Evolutionary conservation across 192 early-diverging fungal species (phyloP).

Genomic region (Kickxella alabastrina): DNA sequence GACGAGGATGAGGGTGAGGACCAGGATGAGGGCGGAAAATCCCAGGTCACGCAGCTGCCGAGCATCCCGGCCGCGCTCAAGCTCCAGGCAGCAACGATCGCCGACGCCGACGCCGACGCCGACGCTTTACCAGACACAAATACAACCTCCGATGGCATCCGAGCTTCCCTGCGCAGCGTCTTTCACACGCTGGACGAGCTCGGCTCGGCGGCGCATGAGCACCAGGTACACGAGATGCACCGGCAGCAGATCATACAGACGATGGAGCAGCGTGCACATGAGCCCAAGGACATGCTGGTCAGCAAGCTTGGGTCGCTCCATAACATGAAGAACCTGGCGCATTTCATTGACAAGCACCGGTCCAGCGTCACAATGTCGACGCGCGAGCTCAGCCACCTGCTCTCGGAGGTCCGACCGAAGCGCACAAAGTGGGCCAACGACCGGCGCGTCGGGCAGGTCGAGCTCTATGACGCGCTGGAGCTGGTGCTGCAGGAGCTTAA

Average conservation of each 20-base stretch:
- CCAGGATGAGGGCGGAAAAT: conserved; percentile 7
- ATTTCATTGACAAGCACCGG: conserved; percentile 70
- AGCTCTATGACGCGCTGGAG: conserved; percentile 88
- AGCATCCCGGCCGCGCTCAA: neutral
- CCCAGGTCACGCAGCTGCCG: neutral
- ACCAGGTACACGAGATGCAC: conserved; percentile 19
- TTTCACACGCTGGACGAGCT: conserved; percentile 50
- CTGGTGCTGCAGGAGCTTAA: conserved; percentile 77
- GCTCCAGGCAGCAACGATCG: neutral
- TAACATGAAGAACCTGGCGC: conserved; percentile 66
- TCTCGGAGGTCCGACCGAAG: conserved; percentile 74
- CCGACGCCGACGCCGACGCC: neutral
- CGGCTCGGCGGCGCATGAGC: conserved; percentile 31
- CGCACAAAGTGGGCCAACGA: conserved; percentile 89
- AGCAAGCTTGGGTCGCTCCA: conserved; percentile 40
- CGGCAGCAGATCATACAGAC: conserved; percentile 22
- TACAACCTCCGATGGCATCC: neutral
- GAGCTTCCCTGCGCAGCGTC: conserved; percentile 12
- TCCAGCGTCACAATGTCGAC: conserved; percentile 60
- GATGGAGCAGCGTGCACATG: conserved; percentile 22
- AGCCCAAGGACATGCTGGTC: conserved; percentile 48
- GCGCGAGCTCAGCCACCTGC: conserved; percentile 66
- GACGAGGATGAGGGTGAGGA: conserved; percentile 35
- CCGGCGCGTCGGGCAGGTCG: conserved; percentile 81
- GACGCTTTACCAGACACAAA: neutral